Evolutionary conservation across 495 filamentous ascomycete genomes (phyloP), one percentile per base, ranked within the genome.

Genomic region (Penicillium cinerascens): DNA sequence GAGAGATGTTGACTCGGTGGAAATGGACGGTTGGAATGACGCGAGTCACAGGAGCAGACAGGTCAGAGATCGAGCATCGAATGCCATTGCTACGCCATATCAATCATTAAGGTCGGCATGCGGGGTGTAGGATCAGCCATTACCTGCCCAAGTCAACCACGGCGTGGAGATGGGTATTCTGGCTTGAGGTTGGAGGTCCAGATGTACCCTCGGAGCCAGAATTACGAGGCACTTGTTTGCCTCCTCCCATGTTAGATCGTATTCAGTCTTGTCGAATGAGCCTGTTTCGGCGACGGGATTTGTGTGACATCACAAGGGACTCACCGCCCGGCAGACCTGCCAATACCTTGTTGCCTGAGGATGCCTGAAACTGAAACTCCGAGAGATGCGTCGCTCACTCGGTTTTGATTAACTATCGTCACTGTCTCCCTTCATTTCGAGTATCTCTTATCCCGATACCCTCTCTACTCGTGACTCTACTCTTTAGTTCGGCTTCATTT

Each of bases 31-130:
- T 91, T 16, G 78, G 87, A 23, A 95, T 77, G 26, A 91, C 79
- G 13, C 92, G 85, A 15, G 85, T 73, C 3, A 74, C 82, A 2
- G 86, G 82, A 7, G 84, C 82, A 1, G 85, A 79, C 26, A 96
- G 79, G 49, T 89, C 82, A 8, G 91, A 87, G 52, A 97, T 90
- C 8, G 88, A 92, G 74, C 95, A 95, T 40, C 92, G 91, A 58
- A 97, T 92, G 53, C 91, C 92, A 79, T 97, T 97, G 74, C 92
- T 95, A 33, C 29, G 10, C 11, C 29, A 15, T 33, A 10, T 33
- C 11, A 33, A 33, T 33, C 11, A n/a, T 42, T 15, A 39, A 22
- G 22, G 10, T 33, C 29, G 29, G 29, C 11, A 33, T 15, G 10
- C 29, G 37, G n/a, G 37, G 16, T 18, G n/a, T 17, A 5, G 37